Evolutionary conservation across 169 alveolate genomes (phyloP).

Genomic region (Theileria annulata): DNA sequence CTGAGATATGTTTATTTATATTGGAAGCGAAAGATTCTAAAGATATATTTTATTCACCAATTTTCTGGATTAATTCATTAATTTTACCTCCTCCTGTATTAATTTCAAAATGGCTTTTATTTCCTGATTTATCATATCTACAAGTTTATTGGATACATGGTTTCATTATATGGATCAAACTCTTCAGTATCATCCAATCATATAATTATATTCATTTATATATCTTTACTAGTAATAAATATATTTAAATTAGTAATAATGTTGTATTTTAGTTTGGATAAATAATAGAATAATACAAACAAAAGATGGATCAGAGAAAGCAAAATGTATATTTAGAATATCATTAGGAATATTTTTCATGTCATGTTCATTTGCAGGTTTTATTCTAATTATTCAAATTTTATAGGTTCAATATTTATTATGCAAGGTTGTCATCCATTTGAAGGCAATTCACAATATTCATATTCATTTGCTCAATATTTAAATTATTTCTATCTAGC

Average conservation of each 20-base stretch:
- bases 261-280: constrained; percentile 15
- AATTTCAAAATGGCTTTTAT: constrained; percentile 32
- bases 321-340: constrained; percentile 38
- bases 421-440: constrained; percentile 58
- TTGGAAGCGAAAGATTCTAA: constrained; percentile 47
- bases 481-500: constrained; percentile 70
- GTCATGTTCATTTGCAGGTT: constrained; percentile 62
- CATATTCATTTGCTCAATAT: constrained; percentile 26
- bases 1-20: constrained; percentile 56
- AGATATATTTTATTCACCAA: constrained; percentile 40
- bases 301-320: constrained; percentile 37
- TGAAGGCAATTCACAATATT: background rate
- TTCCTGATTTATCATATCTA: constrained; percentile 22
- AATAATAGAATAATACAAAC: constrained; percentile 23
- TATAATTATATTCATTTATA: too few relatives aligned
- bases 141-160: constrained; percentile 63
- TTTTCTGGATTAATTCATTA: constrained; percentile 49
- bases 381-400: background rate
- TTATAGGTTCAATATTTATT: constrained; percentile 54
- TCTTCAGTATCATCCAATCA: constrained; percentile 21
- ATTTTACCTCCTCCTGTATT: constrained; percentile 47
- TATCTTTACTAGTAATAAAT: too few relatives aligned
- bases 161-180: constrained; percentile 50
- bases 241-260: background rate
- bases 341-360: constrained; percentile 52